A percentile compares a stretch with the other conserved stretches of the same genome.
These are phyloP conservation scores for Fusarium sp. DNA, from an alignment of 2,329 filamentous ascomycete species.

Conservation along the genomic window DNA sequence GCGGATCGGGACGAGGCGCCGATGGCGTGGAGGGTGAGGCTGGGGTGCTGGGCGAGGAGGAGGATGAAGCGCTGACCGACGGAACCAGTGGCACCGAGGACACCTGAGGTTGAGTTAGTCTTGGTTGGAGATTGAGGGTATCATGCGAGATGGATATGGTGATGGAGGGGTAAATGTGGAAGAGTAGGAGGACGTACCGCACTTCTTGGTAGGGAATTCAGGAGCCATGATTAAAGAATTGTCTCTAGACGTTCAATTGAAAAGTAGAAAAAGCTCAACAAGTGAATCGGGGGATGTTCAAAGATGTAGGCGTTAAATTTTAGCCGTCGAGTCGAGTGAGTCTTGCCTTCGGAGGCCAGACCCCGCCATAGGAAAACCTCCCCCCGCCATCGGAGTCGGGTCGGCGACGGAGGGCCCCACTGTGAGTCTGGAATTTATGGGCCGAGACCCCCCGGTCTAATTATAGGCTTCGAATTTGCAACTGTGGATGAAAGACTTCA, in stretches of 20 bases:
- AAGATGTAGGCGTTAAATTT: constrained; percentile 28
- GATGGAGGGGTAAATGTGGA: constrained; percentile 17
- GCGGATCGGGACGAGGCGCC: constrained; percentile 91
- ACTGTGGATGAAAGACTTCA: neutral
- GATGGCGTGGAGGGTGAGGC: constrained; percentile 87
- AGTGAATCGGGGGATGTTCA: neutral
- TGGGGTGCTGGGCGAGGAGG: constrained; percentile 87
- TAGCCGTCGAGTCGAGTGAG: constrained; percentile 37
- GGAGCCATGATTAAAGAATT: constrained; percentile 44
- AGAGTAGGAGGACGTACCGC: constrained; percentile 57
- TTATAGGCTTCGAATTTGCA: constrained; percentile 21
- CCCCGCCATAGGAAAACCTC: constrained; percentile 43
- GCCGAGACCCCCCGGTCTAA: constrained; percentile 20
- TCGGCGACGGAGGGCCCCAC: constrained; percentile 8
- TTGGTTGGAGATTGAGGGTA: neutral
- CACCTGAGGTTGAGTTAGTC: constrained; percentile 59
- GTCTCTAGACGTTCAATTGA: neutral
- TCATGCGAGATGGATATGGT: constrained; percentile 10
- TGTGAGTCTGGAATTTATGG: constrained; percentile 25
- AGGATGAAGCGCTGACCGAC: constrained; percentile 97
- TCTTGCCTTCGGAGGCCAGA: constrained; percentile 22
- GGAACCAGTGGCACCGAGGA: constrained; percentile 92
- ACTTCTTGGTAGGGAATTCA: constrained; percentile 68
- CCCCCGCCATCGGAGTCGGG: constrained; percentile 50
- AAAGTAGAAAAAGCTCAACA: neutral